phyloP scores from a whole-genome alignment of 2,329 filamentous ascomycete genomes.

The Beauveria sp. region DNA sequence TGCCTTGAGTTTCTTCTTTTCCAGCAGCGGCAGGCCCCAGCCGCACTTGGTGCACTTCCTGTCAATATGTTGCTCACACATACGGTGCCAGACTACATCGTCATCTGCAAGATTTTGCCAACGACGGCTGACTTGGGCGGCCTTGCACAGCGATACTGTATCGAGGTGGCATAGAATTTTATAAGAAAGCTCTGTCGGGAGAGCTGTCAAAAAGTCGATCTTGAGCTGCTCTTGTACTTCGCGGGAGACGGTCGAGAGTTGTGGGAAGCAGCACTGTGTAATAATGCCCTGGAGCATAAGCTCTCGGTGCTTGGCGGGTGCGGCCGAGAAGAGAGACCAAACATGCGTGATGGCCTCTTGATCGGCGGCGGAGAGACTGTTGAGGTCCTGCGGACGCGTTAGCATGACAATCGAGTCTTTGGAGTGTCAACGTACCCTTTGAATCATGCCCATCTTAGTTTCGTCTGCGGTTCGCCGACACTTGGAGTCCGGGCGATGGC shows the following conservation, averaged over 20 bases:
- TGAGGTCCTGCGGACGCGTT: slow-evolving; percentile 55
- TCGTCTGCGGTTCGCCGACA: slow-evolving; percentile 90
- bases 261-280: slow-evolving; percentile 94
- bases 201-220: slow-evolving; percentile 87
- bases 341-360: slow-evolving; percentile 95
- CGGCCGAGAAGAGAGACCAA: slow-evolving; percentile 95
- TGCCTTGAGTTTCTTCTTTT: slow-evolving; percentile 78
- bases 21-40: slow-evolving; percentile 84
- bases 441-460: slow-evolving; percentile 89
- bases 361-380: slow-evolving; percentile 72
- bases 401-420: not conserved
- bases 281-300: slow-evolving; percentile 96
- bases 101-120: slow-evolving; percentile 93
- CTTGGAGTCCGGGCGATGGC: slow-evolving; percentile 88
- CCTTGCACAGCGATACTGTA: slow-evolving; percentile 89
- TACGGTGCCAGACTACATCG: slow-evolving; percentile 91
- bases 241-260: slow-evolving; percentile 85
- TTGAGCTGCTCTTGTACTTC: slow-evolving; percentile 91
- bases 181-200: slow-evolving; percentile 85
- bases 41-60: slow-evolving; percentile 91
- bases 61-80: slow-evolving; percentile 97
- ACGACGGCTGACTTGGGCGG: slow-evolving; percentile 81
- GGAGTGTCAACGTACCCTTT: slow-evolving; percentile 54
- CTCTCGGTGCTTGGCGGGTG: slow-evolving; percentile 86
- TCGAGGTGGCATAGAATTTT: slow-evolving; percentile 91